phyloP scores from a whole-genome alignment of 139 green algal species.

The Edaphochlamys debaryana region DNA sequence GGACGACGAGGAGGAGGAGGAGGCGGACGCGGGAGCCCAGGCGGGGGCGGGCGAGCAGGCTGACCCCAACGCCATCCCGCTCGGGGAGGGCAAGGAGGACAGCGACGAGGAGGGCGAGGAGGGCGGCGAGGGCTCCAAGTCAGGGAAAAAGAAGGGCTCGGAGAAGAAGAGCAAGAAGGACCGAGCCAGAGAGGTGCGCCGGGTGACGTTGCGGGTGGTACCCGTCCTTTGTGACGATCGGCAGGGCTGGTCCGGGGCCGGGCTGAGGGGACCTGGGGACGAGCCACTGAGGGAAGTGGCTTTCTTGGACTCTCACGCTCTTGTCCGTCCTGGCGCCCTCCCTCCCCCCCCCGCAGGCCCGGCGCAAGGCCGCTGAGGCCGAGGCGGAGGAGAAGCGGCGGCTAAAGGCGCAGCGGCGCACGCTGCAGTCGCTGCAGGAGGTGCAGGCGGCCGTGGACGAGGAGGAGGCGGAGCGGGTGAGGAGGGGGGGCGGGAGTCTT shows the following conservation, averaged over 20 bases:
- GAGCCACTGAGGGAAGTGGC: too few relatives aligned
- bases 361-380: conserved; percentile 45
- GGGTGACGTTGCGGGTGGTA: background rate
- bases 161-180: conserved; percentile 67
- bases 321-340: background rate
- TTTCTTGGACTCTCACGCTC: background rate
- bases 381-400: conserved; percentile 30
- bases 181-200: conserved; percentile 51
- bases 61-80: background rate
- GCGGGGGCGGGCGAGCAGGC: background rate
- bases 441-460: conserved; percentile 49
- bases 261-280: background rate
- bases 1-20: conserved; percentile 45
- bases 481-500: conserved; percentile 6
- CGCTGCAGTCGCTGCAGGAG: conserved; percentile 56
- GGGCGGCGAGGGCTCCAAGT: background rate
- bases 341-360: background rate
- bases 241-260: too few relatives aligned
- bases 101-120: background rate
- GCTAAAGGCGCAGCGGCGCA: conserved; percentile 66
- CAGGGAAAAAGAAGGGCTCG: conserved; percentile 2
- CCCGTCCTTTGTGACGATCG: too few relatives aligned
- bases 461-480: conserved; percentile 46
- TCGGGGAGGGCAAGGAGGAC: background rate
- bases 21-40: conserved; percentile 33